Evolutionary conservation across 306 rosid species (phyloP), one percentile per base, ranked within the genome.

Genomic region (Lagenaria siceraria): DNA sequence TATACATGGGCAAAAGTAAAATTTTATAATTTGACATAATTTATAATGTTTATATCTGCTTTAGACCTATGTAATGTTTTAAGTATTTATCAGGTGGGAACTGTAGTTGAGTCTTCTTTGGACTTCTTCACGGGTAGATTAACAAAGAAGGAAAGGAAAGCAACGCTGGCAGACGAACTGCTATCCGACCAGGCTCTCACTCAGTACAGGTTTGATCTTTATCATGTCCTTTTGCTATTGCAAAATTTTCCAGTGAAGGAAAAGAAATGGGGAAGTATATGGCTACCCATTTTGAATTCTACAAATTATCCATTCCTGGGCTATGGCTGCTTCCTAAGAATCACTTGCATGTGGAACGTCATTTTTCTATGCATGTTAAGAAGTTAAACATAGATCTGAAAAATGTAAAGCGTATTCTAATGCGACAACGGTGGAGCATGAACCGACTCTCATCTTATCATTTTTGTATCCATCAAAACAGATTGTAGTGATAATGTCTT

Each of bases 61-160:
- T 46, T 35, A 3, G 33, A 53, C 25, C 17, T 54, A 35, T 75
- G n/a, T 31, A 6, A 18, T 36, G 42, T 77, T 62, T 46, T 62
- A 52, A 62, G 72, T 79, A 46, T 56, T 76, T 40, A 63, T 84
- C 89, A 94, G 97, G 82, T 94, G 46, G 98, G 97, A 70, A 94
- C 98, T 11, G 84, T 94, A 75, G 77, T 89, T 12, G 97, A 84
- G 79, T 80, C 92, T 63, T 48, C 98, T 18, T 46, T 86, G 53
- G 96, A 92, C 52, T 93, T 82, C 89, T 93, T 81, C 84, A 58
- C 96, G 0, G 83, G 84, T 63, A 88, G 98, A 88, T 78, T 91
- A 79, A 87, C 88, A 74, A 93, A 91, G 92, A 91, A 87, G 85
- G 93, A 88, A 75, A 93, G 97, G 79, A 91, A 89, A 86, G 78